Percentiles rank a stretch among this genome's conserved stretches.
Evolutionary conservation across 2,329 filamentous ascomycete genomes (phyloP).

Genomic region (Bipolaris cookei): DNA sequence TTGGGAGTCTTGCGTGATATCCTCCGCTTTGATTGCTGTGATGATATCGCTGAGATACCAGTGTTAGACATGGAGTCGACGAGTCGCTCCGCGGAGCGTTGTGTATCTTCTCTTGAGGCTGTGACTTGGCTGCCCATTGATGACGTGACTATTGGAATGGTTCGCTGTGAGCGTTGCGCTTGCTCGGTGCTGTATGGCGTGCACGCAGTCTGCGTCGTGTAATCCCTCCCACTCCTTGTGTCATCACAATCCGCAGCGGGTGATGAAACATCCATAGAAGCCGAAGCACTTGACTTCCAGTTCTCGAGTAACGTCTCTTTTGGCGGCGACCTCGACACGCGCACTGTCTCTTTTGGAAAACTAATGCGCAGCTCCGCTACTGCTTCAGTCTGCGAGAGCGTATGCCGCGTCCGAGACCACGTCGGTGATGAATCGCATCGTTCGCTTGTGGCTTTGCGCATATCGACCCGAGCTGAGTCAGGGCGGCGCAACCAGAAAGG

Average conservation of each 20-base stretch:
- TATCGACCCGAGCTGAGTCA: constrained; percentile 9
- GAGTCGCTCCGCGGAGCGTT: constrained; percentile 24
- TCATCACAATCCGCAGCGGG: constrained; percentile 1
- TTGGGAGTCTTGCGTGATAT: neutral
- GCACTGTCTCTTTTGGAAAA: constrained; percentile 22
- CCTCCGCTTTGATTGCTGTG: neutral
- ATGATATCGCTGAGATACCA: neutral
- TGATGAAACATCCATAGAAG: constrained; percentile 35
- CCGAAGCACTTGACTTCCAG: constrained; percentile 32
- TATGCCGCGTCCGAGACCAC: constrained; percentile 20
- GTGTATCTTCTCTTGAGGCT: constrained; percentile 16
- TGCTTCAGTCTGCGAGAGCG: constrained; percentile 7
- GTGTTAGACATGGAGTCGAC: neutral
- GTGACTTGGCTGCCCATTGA: constrained; percentile 3
- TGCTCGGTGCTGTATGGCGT: constrained; percentile 3
- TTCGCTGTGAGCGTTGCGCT: constrained; percentile 9
- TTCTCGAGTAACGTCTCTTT: constrained; percentile 9
- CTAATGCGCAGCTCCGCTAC: constrained; percentile 23
- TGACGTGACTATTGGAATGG: constrained; percentile 11
- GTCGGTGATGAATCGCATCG: constrained; percentile 31
- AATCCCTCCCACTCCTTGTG: neutral
- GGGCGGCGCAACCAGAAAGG: constrained; percentile 36
- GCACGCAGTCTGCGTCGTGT: neutral
- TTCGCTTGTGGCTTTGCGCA: constrained; percentile 12
- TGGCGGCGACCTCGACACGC: constrained; percentile 2